These are phyloP conservation scores for Pythium insidiosum DNA, from an alignment of 352 stramenopile species.

Conservation along the genomic window DNA sequence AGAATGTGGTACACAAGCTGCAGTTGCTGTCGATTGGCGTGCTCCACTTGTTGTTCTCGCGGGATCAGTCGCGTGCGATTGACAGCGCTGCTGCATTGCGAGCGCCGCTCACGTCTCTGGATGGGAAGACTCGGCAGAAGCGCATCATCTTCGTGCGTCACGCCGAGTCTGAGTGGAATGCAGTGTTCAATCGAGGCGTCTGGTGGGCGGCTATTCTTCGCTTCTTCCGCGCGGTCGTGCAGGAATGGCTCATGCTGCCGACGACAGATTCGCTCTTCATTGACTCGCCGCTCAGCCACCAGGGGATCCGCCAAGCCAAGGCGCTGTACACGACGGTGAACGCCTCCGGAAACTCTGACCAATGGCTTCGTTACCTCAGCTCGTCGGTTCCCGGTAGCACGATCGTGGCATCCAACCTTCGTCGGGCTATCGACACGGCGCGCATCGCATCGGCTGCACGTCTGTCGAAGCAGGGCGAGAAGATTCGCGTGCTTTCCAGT, in stretches of 20 bases:
- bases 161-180: conserved; percentile 85
- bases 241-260: conserved; percentile 61
- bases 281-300: conserved; percentile 72
- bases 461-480: conserved; percentile 38
- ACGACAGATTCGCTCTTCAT: conserved; percentile 75
- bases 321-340: conserved; percentile 38
- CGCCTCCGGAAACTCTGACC: conserved; percentile 4
- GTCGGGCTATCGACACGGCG: conserved; percentile 70
- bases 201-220: conserved; percentile 28
- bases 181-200: conserved; percentile 79
- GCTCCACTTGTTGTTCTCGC: conserved; percentile 71
- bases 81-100: background rate
- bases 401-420: conserved; percentile 66
- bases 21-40: conserved; percentile 51
- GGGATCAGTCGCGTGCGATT: too few species aligned
- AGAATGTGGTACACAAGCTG: conserved; percentile 53
- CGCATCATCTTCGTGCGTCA: conserved; percentile 82
- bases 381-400: conserved; percentile 39
- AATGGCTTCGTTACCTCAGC: conserved; percentile 40
- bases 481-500: conserved; percentile 75
- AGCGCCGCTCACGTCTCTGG: background rate
- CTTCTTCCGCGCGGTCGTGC: conserved; percentile 42
- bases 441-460: conserved; percentile 62
- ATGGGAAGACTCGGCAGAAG: conserved; percentile 21
- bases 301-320: conserved; percentile 47